Evolutionary conservation across 305 asterid species (phyloP).

Genomic region (Lippia alba): DNA sequence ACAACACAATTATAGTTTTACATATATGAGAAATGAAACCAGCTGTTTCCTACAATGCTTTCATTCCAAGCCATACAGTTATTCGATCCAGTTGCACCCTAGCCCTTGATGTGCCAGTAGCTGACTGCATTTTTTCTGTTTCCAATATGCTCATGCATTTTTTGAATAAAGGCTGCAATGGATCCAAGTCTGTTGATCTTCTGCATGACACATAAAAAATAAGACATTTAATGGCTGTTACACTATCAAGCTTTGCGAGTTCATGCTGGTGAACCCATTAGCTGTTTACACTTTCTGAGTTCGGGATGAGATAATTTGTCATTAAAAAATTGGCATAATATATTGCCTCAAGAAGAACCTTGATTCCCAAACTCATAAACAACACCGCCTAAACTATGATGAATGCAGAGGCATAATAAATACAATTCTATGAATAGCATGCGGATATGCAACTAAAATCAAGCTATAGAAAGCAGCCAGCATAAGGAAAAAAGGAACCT

Average conservation of each 20-base stretch:
- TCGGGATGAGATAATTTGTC: slow-evolving; percentile 3
- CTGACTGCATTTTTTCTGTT: slow-evolving; percentile 58
- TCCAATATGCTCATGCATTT: slow-evolving; percentile 80
- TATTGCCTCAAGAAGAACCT: slow-evolving; percentile 15
- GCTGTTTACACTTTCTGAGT: neutral
- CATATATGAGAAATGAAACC: slow-evolving; percentile 46
- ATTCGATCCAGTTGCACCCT: slow-evolving; percentile 87
- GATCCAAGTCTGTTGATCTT: slow-evolving; percentile 80
- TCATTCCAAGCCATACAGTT: slow-evolving; percentile 99
- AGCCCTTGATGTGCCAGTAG: slow-evolving; percentile 68
- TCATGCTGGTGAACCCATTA: neutral
- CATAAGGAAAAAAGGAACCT: slow-evolving; percentile 53
- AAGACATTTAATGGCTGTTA: slow-evolving; percentile 22
- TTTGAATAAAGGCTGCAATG: slow-evolving; percentile 87
- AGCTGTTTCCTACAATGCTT: slow-evolving; percentile 90
- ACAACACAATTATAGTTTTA: slow-evolving; percentile 31
- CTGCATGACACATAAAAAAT: slow-evolving; percentile 46
- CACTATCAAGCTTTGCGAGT: slow-evolving; percentile 1
- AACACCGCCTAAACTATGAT: slow-evolving; percentile 1
- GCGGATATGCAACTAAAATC: slow-evolving; percentile 25
- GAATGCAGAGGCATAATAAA: neutral
- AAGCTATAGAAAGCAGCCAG: slow-evolving; percentile 23
- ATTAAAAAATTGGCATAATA: slow-evolving; percentile 2
- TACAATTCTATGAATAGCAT: neutral
- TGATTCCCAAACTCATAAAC: slow-evolving; percentile 8